Base-by-base conservation (phyloP, 2,329 filamentous ascomycete genomes). In the Diaporthe longicolla region DNA sequence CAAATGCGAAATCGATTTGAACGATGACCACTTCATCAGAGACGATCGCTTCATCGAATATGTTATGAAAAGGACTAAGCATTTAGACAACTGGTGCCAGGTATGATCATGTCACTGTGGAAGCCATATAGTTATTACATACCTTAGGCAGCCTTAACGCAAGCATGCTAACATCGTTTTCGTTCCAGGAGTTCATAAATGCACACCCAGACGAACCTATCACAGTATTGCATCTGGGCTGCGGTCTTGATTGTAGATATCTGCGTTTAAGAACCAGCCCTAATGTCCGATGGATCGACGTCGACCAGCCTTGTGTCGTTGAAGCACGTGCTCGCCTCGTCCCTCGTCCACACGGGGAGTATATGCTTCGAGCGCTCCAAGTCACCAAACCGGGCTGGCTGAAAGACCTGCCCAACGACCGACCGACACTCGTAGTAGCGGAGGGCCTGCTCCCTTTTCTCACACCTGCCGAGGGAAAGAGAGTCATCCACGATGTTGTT, bases 221-320 rank as follows among this genome's bases (percentile, higher is more conserved):
- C 6, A 74, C 73, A 24, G 73, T 76, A 24, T 50, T 76, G 7
- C 59, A 76, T 43, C 43, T 76, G 1, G 73, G 71, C 52, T 74
- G 72, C 32, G 74, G 74, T 6, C 70, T 76, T 19, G 74, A 76
- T 29, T 59, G 66, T 15, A 66, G 74, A 10, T 68, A 40, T 21
- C 35, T 70, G 24, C 74, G 74, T 26, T 29, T 71, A 45, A 43
- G 37, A 15, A 65, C 26, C 17, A 52, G 58, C 7, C 21, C 57
- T 7, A 74, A 70, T 32, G 72, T 74, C 59, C 69, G 73, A 26
- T 76, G 74, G 74, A 69, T 76, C 19, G 74, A 76, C 32, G 40
- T 74, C 17, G 74, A 76, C 26, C 43, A 73, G 17, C 74, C 74
- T 2, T 59, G 29, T 3, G 69, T 75, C 4, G 72, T 75, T 50